Base-by-base conservation (phyloP, 345 rosid species). In the Hibiscus tridactylites region DNA sequence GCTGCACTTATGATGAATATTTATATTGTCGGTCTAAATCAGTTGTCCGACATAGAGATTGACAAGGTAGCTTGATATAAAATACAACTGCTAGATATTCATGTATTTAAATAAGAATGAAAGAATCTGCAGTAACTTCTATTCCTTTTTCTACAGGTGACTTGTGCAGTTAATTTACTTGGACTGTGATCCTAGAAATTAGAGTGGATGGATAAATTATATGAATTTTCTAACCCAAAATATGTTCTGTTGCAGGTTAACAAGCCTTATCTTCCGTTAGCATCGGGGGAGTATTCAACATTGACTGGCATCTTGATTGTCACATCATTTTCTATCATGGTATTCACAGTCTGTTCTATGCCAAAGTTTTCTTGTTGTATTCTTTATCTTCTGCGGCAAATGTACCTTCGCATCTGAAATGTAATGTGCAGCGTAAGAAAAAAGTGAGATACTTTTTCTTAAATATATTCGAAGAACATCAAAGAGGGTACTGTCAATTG, bases 1-100 rank as follows among this genome's bases (percentile, higher is more conserved):
- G 96, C 96, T 78, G 93, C 98, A 33, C 91, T 94, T 71, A 76
- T 91, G 87, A 94, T 94, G 98, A 94, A 94, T 79, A 86, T 94
- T 33, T 91, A 94, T 76, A 88, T 91, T 24, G 98, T 94, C 46
- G 98, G 98, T 33, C 74, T 94, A 56, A 94, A 94, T 85, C 97
- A 91, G 82, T 68, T 94, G 80, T 82, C 87, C 42, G 97, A 94
- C 83, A 86, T 94, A 42, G 95, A 94, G 73, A 94, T 91, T 76
- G 98, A 94, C 84, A 90, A 94, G 95, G 98, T 90, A 85, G 49
- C 28, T 53, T 28, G 26, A 67, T 67, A 29, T 28, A 7, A 67
- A 29, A 49, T 68, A 16, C 16, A 29, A 29, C 16, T 7, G 24
- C 3, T 28, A 26, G 42, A 28, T 28, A 13, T 28, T 66, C 53